A percentile compares a stretch with the other conserved stretches of the same genome.
Evolutionary conservation across 2,329 filamentous ascomycete species (phyloP).

Genomic region (Purpureocillium takamizusanense): DNA sequence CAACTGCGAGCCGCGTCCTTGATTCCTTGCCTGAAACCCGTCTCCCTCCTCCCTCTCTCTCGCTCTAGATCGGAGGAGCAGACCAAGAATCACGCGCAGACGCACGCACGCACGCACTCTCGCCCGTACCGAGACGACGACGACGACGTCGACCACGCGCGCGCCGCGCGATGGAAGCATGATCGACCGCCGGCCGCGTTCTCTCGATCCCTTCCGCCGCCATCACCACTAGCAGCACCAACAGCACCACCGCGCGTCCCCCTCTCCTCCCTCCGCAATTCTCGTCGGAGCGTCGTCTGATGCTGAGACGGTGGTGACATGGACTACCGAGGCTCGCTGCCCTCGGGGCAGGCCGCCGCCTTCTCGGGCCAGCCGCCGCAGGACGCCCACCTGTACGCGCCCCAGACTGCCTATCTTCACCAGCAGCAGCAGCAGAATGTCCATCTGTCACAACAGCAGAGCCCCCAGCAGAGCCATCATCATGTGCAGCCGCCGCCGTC

Average conservation of each 20-base stretch:
- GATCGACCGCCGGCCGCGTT: constrained; percentile 1
- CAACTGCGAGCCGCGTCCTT: too few species aligned
- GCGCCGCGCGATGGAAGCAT: constrained; percentile 2
- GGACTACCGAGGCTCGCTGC: constrained; percentile 24
- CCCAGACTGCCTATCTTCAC: constrained; percentile 14
- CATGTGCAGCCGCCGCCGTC: constrained; percentile 14
- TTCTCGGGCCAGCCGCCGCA: constrained; percentile 17
- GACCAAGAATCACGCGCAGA: too few species aligned
- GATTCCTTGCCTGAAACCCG: too few species aligned
- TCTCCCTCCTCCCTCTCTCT: too few species aligned
- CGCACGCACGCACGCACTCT: too few species aligned
- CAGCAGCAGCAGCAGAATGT: constrained; percentile 15
- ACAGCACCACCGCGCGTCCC: too few species aligned
- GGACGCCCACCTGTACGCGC: constrained; percentile 11
- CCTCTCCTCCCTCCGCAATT: too few species aligned
- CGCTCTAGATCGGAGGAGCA: too few species aligned
- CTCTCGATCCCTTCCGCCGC: neutral
- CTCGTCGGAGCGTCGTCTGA: constrained; percentile 5
- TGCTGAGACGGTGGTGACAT: constrained; percentile 18
- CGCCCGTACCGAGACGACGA: too few species aligned
- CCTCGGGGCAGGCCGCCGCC: constrained; percentile 15
- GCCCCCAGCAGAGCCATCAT: constrained; percentile 13
- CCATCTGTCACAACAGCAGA: constrained; percentile 14
- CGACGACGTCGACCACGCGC: neutral
- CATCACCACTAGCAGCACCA: neutral